Conservation (phyloP, 441 rosid species). For the Breynia disticha region DNA sequence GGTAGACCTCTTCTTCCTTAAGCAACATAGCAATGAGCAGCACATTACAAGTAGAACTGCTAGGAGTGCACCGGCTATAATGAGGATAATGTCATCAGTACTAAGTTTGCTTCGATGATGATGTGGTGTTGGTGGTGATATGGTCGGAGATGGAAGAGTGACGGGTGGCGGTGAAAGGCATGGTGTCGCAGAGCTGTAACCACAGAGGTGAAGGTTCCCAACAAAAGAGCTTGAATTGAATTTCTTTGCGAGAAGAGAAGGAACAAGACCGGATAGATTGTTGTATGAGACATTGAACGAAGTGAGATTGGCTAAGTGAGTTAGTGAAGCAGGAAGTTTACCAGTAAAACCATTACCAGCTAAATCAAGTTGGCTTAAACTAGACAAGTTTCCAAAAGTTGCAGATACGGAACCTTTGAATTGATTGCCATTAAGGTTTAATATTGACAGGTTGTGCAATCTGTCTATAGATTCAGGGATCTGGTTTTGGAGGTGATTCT, state of each 20-base stretch:
- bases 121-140: slow-evolving; percentile 10
- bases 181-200: slow-evolving; percentile 38
- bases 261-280: slow-evolving; percentile 71
- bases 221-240: slow-evolving; percentile 67
- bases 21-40: slow-evolving; percentile 49
- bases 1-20: slow-evolving; percentile 37
- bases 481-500: slow-evolving; percentile 36
- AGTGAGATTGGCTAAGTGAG: slow-evolving; percentile 35
- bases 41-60: slow-evolving; percentile 43
- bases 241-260: slow-evolving; percentile 39
- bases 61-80: slow-evolving; percentile 60
- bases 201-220: slow-evolving; percentile 73
- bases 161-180: slow-evolving; percentile 45
- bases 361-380: slow-evolving; percentile 44
- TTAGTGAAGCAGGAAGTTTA: slow-evolving; percentile 54
- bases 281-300: slow-evolving; percentile 71
- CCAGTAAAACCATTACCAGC: slow-evolving; percentile 49
- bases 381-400: slow-evolving; percentile 41
- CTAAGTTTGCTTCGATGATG: slow-evolving; percentile 34
- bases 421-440: slow-evolving; percentile 49
- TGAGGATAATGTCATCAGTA: slow-evolving; percentile 56
- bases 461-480: slow-evolving; percentile 42
- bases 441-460: slow-evolving; percentile 44
- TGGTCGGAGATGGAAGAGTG: slow-evolving; percentile 29
- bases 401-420: slow-evolving; percentile 48